A percentile compares a stretch with the other conserved stretches of the same genome.
phyloP scores from a whole-genome alignment of 768 basidiomycete genomes.

The Mycena belliarum region DNA sequence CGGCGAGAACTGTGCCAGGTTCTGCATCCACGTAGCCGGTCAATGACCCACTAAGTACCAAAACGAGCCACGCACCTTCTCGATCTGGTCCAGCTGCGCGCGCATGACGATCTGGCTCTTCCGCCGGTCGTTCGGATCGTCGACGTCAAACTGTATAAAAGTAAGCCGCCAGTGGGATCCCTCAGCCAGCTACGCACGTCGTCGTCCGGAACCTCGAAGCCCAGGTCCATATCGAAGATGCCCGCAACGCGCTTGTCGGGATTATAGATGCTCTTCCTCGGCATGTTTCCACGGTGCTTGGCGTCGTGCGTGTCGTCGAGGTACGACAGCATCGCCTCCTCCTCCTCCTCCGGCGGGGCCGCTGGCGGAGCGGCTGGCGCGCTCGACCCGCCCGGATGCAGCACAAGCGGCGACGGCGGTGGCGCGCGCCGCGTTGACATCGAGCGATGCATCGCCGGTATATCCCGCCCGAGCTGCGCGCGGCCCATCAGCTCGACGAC shows the following conservation, averaged over 20 bases:
- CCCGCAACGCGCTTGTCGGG: constrained; percentile 50
- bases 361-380: too few relatives aligned
- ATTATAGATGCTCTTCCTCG: constrained; percentile 17
- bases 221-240: constrained; percentile 52
- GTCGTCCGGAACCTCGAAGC: constrained; percentile 45
- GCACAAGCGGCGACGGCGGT: constrained; percentile 15
- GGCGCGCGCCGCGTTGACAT: constrained; percentile 31
- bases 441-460: constrained; percentile 34
- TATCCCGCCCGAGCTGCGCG: constrained; percentile 29
- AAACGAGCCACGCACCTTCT: constrained; percentile 44
- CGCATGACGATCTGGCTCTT: constrained; percentile 76
- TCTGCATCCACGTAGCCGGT: constrained; percentile 33
- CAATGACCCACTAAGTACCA: too few relatives aligned
- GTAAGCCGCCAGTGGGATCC: too few relatives aligned
- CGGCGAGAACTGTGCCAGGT: constrained; percentile 68
- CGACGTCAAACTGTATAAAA: constrained; percentile 56
- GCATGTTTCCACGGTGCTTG: constrained; percentile 27
- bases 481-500: constrained; percentile 32
- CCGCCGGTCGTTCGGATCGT: constrained; percentile 70
- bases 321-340: constrained; percentile 9
- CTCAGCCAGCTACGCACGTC: constrained; percentile 40
- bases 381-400: neutral
- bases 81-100: constrained; percentile 78
- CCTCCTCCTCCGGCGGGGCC: constrained; percentile 2
- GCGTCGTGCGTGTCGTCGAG: neutral